phyloP scores from a whole-genome alignment of 75 land plant species.

The Cryptomeria japonica region DNA sequence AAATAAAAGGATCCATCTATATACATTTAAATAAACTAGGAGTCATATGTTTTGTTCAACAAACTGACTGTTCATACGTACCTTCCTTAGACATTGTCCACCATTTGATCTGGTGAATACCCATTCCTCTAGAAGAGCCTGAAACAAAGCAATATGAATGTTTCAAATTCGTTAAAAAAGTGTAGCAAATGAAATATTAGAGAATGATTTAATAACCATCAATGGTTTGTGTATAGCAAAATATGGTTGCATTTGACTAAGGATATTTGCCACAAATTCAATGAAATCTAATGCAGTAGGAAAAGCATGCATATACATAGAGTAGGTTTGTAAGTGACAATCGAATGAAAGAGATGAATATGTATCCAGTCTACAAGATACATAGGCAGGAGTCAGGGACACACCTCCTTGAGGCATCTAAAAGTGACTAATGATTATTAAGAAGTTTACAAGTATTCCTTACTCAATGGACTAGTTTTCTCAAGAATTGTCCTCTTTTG shows the following conservation, averaged over 20 bases:
- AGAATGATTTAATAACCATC: background rate
- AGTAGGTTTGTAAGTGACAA: background rate
- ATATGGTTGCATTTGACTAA: background rate
- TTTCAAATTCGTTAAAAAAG: background rate
- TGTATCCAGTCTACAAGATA: background rate
- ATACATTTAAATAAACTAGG: background rate
- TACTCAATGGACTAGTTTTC: no score
- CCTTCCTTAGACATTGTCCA: slow-evolving; percentile 43
- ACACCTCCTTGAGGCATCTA: background rate
- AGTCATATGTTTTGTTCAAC: background rate
- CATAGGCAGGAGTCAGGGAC: background rate
- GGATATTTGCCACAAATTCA: background rate
- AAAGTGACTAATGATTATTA: background rate
- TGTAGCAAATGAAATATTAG: background rate
- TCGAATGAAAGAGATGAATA: background rate
- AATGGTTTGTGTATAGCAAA: background rate
- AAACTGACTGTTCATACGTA: slow-evolving; percentile 5
- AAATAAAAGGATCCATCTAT: background rate
- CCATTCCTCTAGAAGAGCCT: slow-evolving; percentile 97
- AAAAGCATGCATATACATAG: no score
- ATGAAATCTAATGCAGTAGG: background rate
- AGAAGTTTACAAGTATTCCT: background rate
- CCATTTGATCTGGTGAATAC: slow-evolving; percentile 58
- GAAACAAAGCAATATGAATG: slow-evolving; percentile 6
- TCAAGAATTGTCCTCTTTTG: no score